These are phyloP conservation scores for Neurospora cerealis DNA, from an alignment of 495 filamentous ascomycete species.

Conservation along the genomic window DNA sequence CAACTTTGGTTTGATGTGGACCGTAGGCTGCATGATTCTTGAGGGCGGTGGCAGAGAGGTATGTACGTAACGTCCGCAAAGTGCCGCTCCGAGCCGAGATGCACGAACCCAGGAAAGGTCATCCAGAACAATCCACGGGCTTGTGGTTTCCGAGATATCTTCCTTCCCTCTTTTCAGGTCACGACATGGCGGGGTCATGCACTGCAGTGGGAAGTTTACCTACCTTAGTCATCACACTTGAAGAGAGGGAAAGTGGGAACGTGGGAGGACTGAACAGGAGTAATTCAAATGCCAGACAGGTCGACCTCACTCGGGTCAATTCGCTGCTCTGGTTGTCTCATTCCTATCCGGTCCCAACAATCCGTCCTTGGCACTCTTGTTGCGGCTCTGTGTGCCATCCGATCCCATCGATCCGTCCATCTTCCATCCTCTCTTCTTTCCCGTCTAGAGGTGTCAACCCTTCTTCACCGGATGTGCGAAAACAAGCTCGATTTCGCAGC, in stretches of 20 bases:
- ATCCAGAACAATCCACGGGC: neutral
- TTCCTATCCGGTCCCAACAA: too few species aligned
- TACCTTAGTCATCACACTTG: neutral
- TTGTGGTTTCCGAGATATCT: neutral
- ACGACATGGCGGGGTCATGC: neutral
- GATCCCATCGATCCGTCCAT: neutral
- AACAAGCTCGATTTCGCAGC: neutral
- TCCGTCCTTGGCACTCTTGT: too few species aligned
- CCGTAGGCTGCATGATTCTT: neutral
- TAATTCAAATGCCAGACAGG: neutral
- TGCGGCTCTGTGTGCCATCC: neutral
- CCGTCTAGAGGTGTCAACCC: too few species aligned
- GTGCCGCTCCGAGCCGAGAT: neutral
- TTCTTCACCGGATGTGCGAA: neutral
- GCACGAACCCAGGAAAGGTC: neutral
- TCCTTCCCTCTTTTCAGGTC: too few species aligned
- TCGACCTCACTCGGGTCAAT: neutral
- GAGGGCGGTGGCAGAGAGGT: too few species aligned
- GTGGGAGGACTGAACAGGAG: neutral
- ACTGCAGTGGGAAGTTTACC: neutral
- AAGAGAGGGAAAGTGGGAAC: neutral
- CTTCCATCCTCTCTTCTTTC: neutral
- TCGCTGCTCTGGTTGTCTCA: neutral
- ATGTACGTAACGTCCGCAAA: neutral
- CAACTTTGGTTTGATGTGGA: neutral